Evolutionary conservation across 2,329 filamentous ascomycete genomes (phyloP).

Genomic region (Paracamarosporium sp.): DNA sequence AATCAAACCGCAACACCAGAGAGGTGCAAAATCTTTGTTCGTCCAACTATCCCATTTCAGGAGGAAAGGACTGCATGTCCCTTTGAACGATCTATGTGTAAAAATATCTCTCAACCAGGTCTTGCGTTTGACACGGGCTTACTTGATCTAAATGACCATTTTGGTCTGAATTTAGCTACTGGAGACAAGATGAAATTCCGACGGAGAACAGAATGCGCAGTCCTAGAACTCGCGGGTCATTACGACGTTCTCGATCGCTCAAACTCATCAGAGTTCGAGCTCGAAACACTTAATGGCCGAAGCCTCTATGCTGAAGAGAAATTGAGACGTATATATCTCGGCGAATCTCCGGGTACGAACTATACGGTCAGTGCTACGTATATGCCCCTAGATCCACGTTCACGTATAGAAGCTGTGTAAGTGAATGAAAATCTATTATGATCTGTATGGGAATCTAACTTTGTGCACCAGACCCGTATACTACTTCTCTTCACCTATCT

Average conservation of each 20-base stretch:
- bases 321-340: neutral
- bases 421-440: neutral
- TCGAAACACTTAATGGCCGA: too few relatives aligned
- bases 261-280: too few relatives aligned
- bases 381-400: neutral
- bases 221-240: constrained; percentile 1
- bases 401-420: neutral
- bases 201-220: constrained; percentile 8
- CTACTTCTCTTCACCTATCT: neutral
- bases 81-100: constrained; percentile 11
- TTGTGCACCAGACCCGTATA: neutral
- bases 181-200: constrained; percentile 11
- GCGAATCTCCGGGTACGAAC: neutral
- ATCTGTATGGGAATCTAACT: neutral
- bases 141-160: constrained; percentile 12
- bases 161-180: constrained; percentile 9
- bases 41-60: constrained; percentile 10
- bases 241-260: too few relatives aligned
- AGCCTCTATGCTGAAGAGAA: neutral
- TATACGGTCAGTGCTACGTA: neutral
- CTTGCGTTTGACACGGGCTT: constrained; percentile 17
- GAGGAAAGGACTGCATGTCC: constrained; percentile 13
- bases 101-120: neutral
- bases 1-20: neutral
- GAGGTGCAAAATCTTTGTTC: constrained; percentile 6